These are phyloP conservation scores for Vigna nakashimae DNA, from an alignment of 306 rosid species.

Conservation along the genomic window DNA sequence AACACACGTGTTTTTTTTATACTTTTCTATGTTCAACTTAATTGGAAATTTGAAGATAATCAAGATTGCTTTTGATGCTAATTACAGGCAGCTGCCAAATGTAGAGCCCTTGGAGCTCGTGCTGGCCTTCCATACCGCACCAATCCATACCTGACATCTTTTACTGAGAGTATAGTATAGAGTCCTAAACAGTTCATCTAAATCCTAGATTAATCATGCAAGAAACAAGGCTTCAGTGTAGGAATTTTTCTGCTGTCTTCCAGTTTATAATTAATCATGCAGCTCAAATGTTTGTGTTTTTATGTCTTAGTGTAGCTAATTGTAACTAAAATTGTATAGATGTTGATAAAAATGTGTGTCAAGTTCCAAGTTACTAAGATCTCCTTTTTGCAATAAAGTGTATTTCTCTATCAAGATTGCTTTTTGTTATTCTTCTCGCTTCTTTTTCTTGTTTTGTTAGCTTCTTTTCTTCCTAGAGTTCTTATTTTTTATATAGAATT, in stretches of 20 bases:
- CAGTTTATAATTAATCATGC: slow-evolving; percentile 2
- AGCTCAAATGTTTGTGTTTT: background rate
- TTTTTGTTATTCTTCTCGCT: no score
- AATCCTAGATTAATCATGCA: background rate
- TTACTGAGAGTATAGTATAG: slow-evolving; percentile 29
- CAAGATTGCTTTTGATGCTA: slow-evolving; percentile 21
- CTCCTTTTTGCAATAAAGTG: no score
- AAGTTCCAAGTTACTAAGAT: no score
- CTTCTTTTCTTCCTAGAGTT: no score
- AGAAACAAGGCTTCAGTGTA: slow-evolving; percentile 31
- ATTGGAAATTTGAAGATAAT: slow-evolving; percentile 1
- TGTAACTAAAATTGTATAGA: background rate
- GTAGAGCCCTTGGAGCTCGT: slow-evolving; percentile 88
- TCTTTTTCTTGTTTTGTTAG: no score
- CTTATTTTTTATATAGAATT: no score
- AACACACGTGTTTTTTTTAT: background rate
- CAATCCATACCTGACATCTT: slow-evolving; percentile 64
- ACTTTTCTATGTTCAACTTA: background rate
- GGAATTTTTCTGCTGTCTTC: background rate
- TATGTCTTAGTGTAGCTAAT: slow-evolving; percentile 6
- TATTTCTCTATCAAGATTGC: no score
- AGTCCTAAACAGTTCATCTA: background rate
- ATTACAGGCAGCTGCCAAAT: slow-evolving; percentile 83
- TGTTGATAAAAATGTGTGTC: no score
- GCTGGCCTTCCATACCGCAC: slow-evolving; percentile 75